Base-by-base conservation (phyloP, 306 rosid species). In the Rosa multiflora region DNA sequence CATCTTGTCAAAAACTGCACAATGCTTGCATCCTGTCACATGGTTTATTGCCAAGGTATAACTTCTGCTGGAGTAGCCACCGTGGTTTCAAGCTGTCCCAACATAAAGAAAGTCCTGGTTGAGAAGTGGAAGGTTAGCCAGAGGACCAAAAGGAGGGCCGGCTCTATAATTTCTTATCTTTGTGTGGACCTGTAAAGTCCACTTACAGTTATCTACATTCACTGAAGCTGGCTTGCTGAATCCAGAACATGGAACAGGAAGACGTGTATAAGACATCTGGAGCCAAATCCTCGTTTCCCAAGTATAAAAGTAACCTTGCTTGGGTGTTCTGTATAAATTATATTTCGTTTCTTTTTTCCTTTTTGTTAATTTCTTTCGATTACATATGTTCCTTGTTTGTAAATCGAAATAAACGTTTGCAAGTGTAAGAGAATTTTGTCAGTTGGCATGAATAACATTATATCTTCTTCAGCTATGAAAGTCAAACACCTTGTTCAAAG, bases 41-140 rank as follows among this genome's bases (percentile, higher is more conserved):
- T 93, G 97, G 98, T 90, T 76, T 95, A 91, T 78, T 95, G 99
- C 83, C 92, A 92, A 5, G 86, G 92, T 63, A 82, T 95, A 77
- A 91, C 98, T 17, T 86, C 91, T 47, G 86, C 88, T 15, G 98
- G 98, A 40, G 97, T 95, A 35, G 97, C 99, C 72, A 88, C 93
- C 0, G 90, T 95, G 74, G 96, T 95, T 69, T 93, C 99, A 10
- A 76, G 97, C 53, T 95, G 99, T 67, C 88, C 91, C 55, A 87
- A 88, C 87, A 83, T 95, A 78, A 95, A 89, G 86, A 95, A 93
- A 84, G 88, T 95, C 52, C 88, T 93, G 23, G 98, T 95, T n/a
- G 99, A 95, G 92, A 90, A 93, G 84, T 89, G 88, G 93, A 95
- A 95, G 92, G 99, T 95, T 76, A 95, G 98, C 80, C 84, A 85